These are phyloP conservation scores for Backusella macrospora DNA, from an alignment of 192 early-diverging fungal genomes.

Conservation along the genomic window DNA sequence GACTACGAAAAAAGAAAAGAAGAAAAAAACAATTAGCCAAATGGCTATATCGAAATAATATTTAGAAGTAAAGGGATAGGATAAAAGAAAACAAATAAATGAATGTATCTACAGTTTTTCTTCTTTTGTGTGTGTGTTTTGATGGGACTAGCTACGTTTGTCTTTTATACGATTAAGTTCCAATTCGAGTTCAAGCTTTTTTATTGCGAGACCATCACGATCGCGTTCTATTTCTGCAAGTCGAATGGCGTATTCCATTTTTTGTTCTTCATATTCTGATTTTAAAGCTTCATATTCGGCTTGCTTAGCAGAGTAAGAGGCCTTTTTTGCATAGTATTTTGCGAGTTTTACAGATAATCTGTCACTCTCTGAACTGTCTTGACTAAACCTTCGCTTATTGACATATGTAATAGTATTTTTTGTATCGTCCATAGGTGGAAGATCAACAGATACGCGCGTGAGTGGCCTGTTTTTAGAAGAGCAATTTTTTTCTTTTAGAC, in stretches of 20 bases:
- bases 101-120: constrained; percentile 2
- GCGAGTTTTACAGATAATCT: not conserved
- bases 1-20: not conserved
- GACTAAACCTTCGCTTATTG: not conserved
- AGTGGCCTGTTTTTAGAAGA: not conserved
- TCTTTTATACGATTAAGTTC: constrained; percentile 7
- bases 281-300: not conserved
- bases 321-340: constrained; percentile 4
- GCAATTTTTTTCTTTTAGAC: not conserved
- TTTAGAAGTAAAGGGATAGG: not conserved
- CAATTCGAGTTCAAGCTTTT: constrained; percentile 15
- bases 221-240: constrained; percentile 15
- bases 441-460: not conserved
- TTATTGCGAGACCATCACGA: constrained; percentile 5
- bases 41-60: not conserved
- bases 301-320: constrained; percentile 1
- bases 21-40: not conserved
- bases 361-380: constrained; percentile 5
- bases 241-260: constrained; percentile 10
- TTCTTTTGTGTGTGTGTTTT: not conserved
- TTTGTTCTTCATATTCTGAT: constrained; percentile 12
- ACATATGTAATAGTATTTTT: not conserved
- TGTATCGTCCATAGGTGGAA: not conserved
- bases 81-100: not conserved
- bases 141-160: not conserved